Evolutionary conservation across 2,329 filamentous ascomycete genomes (phyloP), one percentile per base, ranked within the genome.

Genomic region (Rasamsonia emersonii): DNA sequence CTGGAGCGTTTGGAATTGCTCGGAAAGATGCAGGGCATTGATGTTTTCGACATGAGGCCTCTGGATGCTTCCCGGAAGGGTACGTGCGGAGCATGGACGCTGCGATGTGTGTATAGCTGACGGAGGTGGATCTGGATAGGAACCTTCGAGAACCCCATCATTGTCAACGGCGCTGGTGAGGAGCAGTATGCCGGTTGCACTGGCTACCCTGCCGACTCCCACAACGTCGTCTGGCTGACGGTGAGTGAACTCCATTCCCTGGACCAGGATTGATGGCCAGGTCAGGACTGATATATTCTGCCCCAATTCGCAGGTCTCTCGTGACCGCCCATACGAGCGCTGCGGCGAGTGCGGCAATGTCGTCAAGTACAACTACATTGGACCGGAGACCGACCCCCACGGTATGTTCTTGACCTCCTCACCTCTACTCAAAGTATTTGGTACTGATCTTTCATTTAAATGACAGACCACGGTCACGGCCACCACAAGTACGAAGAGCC

Each of bases 171-270:
- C 45, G 86, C 82, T 49, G 91, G 91, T 54, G 84, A 93, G 36
- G 91, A 98, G 77, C 89, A 96, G 70, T 93, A 91, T 62, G 78
- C 81, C 53, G 91, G 91, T 57, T 98, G 91, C 79, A 98, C 91
- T 51, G 91, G 91, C 54, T 84, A 61, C 65, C 91, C 91, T 34
- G 89, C 75, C 50, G 91, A 96, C 71, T 93, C 86, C 25, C 91
- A 98, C 74, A 65, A 73, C 53, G 84, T 89, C 41, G 75, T 79
- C 65, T 98, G 91, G 91, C 76, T 95, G 52, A 85, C 83, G 45
- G 83, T 91, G 77, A 53, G 81, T 46, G 15, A 10, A 5, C n/a
- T 16, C 6, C 18, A 13, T 9, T 9, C 11, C 9, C 29, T 23
- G n/a, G n/a, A n/a, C n/a, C n/a, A n/a, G n/a, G n/a, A n/a, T n/a